Conservation (phyloP, 352 stramenopile genomes). For the Globisporangium polare region DNA sequence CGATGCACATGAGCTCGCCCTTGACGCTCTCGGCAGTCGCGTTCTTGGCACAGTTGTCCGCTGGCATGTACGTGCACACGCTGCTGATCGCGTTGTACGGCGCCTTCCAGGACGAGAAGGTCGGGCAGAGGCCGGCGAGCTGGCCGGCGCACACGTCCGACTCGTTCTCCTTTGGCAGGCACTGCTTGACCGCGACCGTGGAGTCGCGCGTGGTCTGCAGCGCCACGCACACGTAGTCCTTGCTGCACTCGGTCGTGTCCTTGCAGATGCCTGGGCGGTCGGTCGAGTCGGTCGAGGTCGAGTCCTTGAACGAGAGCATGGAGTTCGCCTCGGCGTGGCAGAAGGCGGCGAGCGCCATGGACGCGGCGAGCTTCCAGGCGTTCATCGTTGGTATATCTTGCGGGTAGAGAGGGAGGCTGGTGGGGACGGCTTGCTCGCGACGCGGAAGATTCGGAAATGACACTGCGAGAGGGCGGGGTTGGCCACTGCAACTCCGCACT, state of each 20-base stretch:
- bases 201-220: constrained; percentile 61
- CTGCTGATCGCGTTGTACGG: constrained; percentile 76
- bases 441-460: constrained; percentile 18
- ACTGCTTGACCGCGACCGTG: constrained; percentile 69
- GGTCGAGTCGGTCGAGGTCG: constrained; percentile 9
- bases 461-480: background rate
- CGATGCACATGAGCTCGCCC: constrained; percentile 54
- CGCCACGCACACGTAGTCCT: constrained; percentile 61
- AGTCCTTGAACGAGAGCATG: constrained; percentile 12
- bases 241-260: constrained; percentile 48
- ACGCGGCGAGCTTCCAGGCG: constrained; percentile 31
- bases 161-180: constrained; percentile 54
- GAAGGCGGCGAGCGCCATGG: constrained; percentile 31
- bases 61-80: constrained; percentile 72
- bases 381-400: constrained; percentile 24
- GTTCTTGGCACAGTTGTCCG: constrained; percentile 50
- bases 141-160: constrained; percentile 61
- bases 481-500: background rate
- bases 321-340: constrained; percentile 17
- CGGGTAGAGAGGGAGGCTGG: background rate
- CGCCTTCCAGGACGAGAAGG: constrained; percentile 60
- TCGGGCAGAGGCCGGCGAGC: constrained; percentile 58
- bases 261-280: constrained; percentile 51
- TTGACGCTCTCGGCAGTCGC: constrained; percentile 38
- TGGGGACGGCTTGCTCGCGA: constrained; percentile 3